Conservation (phyloP, 345 rosid genomes). For the Eutrema heterophyllum region DNA sequence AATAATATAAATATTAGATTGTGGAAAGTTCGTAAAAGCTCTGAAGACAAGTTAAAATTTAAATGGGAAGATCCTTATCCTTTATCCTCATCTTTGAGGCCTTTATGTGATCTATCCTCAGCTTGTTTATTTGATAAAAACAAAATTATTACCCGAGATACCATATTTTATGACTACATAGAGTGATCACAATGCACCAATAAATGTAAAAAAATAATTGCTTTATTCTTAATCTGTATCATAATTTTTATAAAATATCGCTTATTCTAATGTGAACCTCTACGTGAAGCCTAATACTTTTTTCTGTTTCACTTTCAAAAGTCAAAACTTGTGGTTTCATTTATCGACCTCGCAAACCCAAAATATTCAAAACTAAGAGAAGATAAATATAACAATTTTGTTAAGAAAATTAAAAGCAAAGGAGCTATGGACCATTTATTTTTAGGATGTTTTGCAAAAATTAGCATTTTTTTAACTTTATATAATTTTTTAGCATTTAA, state of each 20-base stretch:
- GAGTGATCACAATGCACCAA: neutral
- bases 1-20: neutral
- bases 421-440: neutral
- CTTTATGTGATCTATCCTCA: neutral
- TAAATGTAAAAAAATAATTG: neutral
- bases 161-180: neutral
- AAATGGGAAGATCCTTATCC: constrained; percentile 3
- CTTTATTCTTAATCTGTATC: neutral
- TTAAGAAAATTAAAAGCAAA: neutral
- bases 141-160: neutral
- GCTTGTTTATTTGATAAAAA: neutral
- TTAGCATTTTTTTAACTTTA: no score
- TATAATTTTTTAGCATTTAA: no score
- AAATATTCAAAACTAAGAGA: neutral
- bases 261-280: neutral
- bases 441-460: no score
- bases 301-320: neutral
- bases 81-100: constrained; percentile 4
- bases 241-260: neutral
- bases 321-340: neutral
- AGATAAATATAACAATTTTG: neutral
- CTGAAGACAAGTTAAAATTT: neutral
- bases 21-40: constrained; percentile 1
- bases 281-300: neutral
- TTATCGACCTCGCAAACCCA: neutral